phyloP scores from a whole-genome alignment of 1,139 yeast genomes.

The Magnusiomyces starmeri region DNA sequence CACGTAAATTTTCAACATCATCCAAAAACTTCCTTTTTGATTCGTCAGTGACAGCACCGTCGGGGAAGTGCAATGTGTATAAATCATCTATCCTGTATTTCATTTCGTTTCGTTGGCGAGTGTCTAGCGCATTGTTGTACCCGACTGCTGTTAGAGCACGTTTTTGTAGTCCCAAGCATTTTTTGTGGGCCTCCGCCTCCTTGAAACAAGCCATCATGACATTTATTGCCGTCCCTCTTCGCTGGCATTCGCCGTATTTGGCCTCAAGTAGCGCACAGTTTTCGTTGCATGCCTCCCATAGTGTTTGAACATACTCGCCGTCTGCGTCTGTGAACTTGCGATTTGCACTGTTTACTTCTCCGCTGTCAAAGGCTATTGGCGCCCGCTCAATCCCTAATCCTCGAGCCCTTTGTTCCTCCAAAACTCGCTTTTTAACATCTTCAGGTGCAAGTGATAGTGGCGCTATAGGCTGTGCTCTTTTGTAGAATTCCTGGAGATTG shows the following conservation, averaged over 20 bases:
- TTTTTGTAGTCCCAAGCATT: slow-evolving; percentile 34
- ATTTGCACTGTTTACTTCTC: slow-evolving; percentile 11
- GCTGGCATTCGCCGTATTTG: slow-evolving; percentile 14
- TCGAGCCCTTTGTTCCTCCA: slow-evolving; percentile 7
- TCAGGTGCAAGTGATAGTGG: slow-evolving; percentile 15
- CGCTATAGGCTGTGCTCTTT: slow-evolving; percentile 13
- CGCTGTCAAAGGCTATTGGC: slow-evolving; percentile 10
- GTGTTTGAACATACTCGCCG: slow-evolving; percentile 12
- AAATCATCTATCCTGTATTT: slow-evolving; percentile 34
- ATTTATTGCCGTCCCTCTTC: slow-evolving; percentile 15
- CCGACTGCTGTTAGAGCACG: slow-evolving; percentile 32
- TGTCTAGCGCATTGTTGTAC: slow-evolving; percentile 25
- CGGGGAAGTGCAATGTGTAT: slow-evolving; percentile 28
- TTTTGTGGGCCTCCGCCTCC: slow-evolving; percentile 13
- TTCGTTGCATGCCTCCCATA: slow-evolving; percentile 16
- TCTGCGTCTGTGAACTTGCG: slow-evolving; percentile 9
- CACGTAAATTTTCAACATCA: slow-evolving; percentile 20
- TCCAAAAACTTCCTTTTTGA: slow-evolving; percentile 19
- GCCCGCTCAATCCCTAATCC: slow-evolving; percentile 4
- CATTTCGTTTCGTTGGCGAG: slow-evolving; percentile 26
- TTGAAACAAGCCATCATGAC: slow-evolving; percentile 13
- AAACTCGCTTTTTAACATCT: slow-evolving; percentile 12
- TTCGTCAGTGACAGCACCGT: slow-evolving; percentile 24
- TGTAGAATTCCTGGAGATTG: slow-evolving; percentile 11
- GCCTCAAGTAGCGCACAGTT: slow-evolving; percentile 15